phyloP scores from a whole-genome alignment of 108 stramenopile species.

The Aureococcus anophagefferens region DNA sequence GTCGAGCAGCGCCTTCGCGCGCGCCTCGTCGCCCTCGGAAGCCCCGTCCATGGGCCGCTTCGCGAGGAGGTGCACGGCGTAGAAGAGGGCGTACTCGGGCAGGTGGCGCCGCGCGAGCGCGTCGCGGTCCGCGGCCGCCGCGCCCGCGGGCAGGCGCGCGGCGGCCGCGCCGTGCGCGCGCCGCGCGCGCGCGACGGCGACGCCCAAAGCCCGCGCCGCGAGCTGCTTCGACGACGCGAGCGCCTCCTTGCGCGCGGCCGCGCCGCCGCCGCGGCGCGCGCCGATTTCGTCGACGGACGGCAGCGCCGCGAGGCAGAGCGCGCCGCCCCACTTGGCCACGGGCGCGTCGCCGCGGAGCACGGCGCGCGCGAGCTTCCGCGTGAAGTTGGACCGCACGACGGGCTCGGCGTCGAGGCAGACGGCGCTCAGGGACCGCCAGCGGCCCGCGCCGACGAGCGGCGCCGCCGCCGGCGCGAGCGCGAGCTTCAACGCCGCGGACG shows the following conservation, averaged over 20 bases:
- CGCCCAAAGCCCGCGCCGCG: neutral
- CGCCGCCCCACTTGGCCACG: neutral
- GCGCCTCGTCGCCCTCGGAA: too few species aligned
- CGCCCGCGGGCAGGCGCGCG: neutral
- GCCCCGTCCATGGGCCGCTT: too few species aligned
- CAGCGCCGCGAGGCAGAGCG: neutral
- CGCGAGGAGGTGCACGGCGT: neutral
- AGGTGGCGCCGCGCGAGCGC: neutral
- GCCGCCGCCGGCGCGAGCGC: too few species aligned
- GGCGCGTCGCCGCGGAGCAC: neutral
- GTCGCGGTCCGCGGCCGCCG: neutral
- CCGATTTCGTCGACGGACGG: too few species aligned
- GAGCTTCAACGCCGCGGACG: neutral
- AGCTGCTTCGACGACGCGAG: neutral
- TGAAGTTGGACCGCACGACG: neutral
- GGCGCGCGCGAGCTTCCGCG: neutral
- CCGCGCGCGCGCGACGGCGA: neutral
- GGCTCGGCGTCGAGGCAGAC: neutral
- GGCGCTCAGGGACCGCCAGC: neutral
- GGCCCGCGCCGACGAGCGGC: too few species aligned
- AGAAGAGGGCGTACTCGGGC: neutral
- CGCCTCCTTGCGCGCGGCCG: neutral
- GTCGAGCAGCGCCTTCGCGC: too few species aligned
- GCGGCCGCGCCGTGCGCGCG: neutral
- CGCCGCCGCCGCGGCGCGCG: too few species aligned